A percentile compares a stretch with the other conserved stretches of the same genome.
phyloP scores from a whole-genome alignment of 176 grass and related monocot species.

The Avena sativa region DNA sequence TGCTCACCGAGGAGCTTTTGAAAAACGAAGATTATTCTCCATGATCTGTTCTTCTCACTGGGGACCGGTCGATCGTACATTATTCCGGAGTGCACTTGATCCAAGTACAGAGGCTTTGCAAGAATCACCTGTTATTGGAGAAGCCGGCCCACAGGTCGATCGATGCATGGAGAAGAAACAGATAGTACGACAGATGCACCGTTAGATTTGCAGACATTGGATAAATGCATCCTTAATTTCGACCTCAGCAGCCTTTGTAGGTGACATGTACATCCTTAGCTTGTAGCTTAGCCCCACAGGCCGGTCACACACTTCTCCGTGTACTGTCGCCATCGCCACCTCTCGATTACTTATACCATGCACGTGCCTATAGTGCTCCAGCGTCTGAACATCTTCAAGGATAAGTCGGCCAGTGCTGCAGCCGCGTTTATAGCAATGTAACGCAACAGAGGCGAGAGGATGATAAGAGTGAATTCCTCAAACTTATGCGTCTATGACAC shows the following conservation, averaged over 20 bases:
- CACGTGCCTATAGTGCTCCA: not conserved
- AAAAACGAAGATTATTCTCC: not conserved
- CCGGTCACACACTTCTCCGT: not conserved
- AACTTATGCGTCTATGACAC: too few relatives aligned
- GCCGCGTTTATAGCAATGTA: not conserved
- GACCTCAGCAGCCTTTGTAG: not conserved
- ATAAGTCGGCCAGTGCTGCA: not conserved
- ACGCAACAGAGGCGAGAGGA: not conserved
- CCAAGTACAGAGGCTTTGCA: not conserved
- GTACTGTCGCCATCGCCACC: not conserved
- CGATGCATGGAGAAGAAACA: not conserved
- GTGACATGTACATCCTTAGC: not conserved
- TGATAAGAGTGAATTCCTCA: too few relatives aligned
- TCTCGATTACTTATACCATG: not conserved
- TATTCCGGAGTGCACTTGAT: not conserved
- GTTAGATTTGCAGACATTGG: not conserved
- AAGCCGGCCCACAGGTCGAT: not conserved
- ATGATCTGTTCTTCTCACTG: not conserved
- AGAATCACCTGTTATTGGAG: not conserved
- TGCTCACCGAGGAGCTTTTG: not conserved
- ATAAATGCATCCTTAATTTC: not conserved
- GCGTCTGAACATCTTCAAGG: not conserved
- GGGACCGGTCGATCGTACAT: not conserved
- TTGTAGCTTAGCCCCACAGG: not conserved
- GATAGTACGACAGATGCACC: not conserved